These are phyloP conservation scores for Coemansia sp. DNA, from an alignment of 192 early-diverging fungal species.

Conservation along the genomic window DNA sequence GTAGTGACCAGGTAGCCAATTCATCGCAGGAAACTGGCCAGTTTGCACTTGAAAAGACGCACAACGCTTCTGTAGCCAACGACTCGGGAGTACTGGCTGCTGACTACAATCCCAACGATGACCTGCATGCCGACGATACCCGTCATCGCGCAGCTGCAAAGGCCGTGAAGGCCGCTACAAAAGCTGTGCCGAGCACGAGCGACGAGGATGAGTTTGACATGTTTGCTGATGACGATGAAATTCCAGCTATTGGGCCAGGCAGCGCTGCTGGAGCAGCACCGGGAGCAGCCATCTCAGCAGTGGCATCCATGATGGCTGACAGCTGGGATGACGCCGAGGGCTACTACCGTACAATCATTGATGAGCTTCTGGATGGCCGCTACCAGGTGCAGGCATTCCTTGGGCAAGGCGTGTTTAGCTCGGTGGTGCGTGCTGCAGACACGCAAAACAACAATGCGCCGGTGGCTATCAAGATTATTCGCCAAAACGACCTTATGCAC, in stretches of 20 bases:
- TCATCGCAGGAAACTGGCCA: not conserved
- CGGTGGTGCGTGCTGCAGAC: slow-evolving; percentile 87
- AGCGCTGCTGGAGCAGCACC: slow-evolving; percentile 17
- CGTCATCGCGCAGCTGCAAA: slow-evolving; percentile 50
- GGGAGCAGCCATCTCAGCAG: slow-evolving; percentile 7
- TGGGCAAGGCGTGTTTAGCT: slow-evolving; percentile 94
- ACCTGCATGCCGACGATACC: slow-evolving; percentile 67
- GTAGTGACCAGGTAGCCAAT: not conserved
- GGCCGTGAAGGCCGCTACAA: not conserved
- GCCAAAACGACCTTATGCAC: slow-evolving; percentile 93
- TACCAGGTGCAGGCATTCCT: slow-evolving; percentile 83
- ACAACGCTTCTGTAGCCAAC: not conserved
- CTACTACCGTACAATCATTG: slow-evolving; percentile 90
- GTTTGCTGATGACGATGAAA: slow-evolving; percentile 65
- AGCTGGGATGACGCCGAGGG: slow-evolving; percentile 98
- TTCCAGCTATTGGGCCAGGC: not conserved
- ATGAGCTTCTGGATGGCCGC: slow-evolving; percentile 81
- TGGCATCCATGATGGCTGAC: slow-evolving; percentile 56
- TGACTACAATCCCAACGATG: slow-evolving; percentile 79
- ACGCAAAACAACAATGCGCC: slow-evolving; percentile 64
- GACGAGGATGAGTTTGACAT: slow-evolving; percentile 51
- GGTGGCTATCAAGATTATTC: slow-evolving; percentile 94
- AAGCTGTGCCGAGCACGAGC: not conserved
- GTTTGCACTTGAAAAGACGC: slow-evolving; percentile 32
- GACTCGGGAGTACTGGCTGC: slow-evolving; percentile 57